Conservation (phyloP, 208 protist species). For the Vickermania spadyakhi region DNA sequence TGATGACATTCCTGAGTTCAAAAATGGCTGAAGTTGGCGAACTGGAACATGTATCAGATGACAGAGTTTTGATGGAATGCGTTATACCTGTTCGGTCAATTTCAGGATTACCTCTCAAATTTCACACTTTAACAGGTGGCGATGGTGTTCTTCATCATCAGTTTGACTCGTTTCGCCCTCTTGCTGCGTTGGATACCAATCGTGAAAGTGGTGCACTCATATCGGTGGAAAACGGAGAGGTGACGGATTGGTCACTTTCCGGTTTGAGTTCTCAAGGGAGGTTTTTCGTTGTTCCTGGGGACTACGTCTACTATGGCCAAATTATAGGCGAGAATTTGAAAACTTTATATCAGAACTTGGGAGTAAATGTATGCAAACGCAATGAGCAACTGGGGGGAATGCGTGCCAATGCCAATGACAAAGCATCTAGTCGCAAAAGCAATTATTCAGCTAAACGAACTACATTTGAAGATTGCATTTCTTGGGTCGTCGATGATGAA, state of each 20-base stretch:
- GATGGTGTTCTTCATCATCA: constrained; percentile 85
- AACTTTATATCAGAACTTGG: constrained; percentile 79
- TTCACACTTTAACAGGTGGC: constrained; percentile 80
- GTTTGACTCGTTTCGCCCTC: constrained; percentile 78
- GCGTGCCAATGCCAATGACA: constrained; percentile 87
- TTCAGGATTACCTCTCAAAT: constrained; percentile 69
- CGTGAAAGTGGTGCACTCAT: constrained; percentile 84
- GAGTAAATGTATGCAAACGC: constrained; percentile 83
- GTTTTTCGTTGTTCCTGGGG: constrained; percentile 84
- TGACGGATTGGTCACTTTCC: constrained; percentile 79
- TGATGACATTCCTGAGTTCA: constrained; percentile 80
- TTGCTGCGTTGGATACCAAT: constrained; percentile 47
- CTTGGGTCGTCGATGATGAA: constrained; percentile 86
- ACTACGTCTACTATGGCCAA: constrained; percentile 84
- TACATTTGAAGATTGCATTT: constrained; percentile 82
- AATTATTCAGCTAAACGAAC: constrained; percentile 43
- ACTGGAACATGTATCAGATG: constrained; percentile 67
- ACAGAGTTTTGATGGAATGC: constrained; percentile 70
- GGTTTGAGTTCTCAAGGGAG: constrained; percentile 62
- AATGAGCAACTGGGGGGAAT: constrained; percentile 88
- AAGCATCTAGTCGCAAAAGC: constrained; percentile 51
- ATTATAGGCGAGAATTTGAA: constrained; percentile 89
- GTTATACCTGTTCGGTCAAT: constrained; percentile 86
- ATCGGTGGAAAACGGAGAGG: constrained; percentile 75
- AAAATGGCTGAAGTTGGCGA: constrained; percentile 88